These are phyloP conservation scores for Mucor sp. DNA, from an alignment of 371 early-diverging fungal species.

Conservation along the genomic window DNA sequence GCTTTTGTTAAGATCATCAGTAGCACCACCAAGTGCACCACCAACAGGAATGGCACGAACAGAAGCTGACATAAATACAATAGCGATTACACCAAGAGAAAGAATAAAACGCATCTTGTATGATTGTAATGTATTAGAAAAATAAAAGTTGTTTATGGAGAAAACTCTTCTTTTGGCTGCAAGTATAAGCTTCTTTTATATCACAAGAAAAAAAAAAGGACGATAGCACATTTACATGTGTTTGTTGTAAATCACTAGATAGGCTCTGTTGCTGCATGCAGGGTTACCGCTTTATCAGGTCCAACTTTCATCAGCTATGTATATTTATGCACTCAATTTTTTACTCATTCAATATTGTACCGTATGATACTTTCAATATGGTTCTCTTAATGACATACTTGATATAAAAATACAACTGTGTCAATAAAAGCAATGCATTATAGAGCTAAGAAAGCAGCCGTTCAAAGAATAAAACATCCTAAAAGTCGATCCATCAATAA, in stretches of 20 bases:
- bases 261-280: background rate
- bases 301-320: background rate
- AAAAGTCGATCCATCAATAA: background rate
- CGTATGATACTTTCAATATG: background rate
- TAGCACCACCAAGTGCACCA: background rate
- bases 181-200: background rate
- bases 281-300: background rate
- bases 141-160: background rate
- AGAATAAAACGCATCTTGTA: slow-evolving; percentile 13
- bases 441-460: background rate
- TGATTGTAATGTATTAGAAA: background rate
- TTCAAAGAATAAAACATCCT: background rate
- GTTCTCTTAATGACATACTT: background rate
- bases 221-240: background rate
- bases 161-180: background rate
- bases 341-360: background rate
- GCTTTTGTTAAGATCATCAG: background rate
- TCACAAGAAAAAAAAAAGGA: background rate
- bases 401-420: background rate
- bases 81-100: slow-evolving; percentile 14
- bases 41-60: background rate
- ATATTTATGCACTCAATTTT: background rate
- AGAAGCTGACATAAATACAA: slow-evolving; percentile 2
- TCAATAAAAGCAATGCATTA: background rate
- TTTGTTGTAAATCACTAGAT: background rate